Evolutionary conservation across 176 grass and related monocot genomes (phyloP), one percentile per base, ranked within the genome.

Genomic region (Oryza meridionalis): DNA sequence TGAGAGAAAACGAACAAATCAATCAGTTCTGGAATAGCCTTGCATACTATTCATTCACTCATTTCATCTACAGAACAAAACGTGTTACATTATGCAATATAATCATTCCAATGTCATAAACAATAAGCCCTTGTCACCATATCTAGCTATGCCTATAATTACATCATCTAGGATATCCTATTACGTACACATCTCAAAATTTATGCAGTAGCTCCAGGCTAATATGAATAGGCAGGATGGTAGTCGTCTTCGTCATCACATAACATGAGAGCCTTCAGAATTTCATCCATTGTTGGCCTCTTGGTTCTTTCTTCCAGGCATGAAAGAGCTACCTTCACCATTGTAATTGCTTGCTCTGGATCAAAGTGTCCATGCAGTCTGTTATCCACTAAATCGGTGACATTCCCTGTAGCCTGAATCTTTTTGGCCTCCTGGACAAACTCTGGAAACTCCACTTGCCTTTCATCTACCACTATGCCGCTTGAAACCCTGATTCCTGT

Each of bases 201-300:
- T 15, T 69, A 49, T 44, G 2, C 46, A 27, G 67, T 19, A 72
- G 47, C 82, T 78, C 44, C 79, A 62, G 33, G 21, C 85, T 65
- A 91, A n/a, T 83, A 91, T 37, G 89, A 88, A 72, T 87, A 90
- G 38, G 88, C 79, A 74, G 88, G 84, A 51, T 90, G 84, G 33
- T 51, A 72, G 25, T 85, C 77, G 0, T 68, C 82, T 72, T 94
- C 89, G 58, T 94, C 86, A 37, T 81, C 82, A 83, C 70, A 81
- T 45, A 65, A 51, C 78, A 88, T 89, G 4, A 96, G 81, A 59
- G 42, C 40, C 75, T 87, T 89, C 53, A 93, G 77, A 82, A 91
- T 84, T 65, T 87, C 75, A 77, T 91, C 88, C 86, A 93, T 96
- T 19, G 86, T 91, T 15, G 88, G 94, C 50, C 94, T 91, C 43